A percentile compares a stretch with the other conserved stretches of the same genome.
phyloP scores from a whole-genome alignment of 768 basidiomycete species.

The Mycena galopus region DNA sequence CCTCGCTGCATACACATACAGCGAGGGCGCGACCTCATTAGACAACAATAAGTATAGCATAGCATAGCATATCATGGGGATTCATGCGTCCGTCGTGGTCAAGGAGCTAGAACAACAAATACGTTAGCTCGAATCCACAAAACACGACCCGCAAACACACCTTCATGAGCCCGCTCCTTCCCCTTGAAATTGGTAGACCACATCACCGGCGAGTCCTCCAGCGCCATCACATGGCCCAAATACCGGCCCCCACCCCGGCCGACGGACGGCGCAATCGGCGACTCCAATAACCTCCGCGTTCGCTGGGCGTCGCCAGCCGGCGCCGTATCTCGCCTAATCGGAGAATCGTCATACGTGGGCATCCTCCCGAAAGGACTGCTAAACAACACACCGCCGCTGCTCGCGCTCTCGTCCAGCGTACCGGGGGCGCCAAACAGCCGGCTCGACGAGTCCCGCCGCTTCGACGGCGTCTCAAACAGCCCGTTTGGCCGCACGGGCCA shows the following conservation, averaged over 20 bases:
- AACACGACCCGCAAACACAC: not conserved
- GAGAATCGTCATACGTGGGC: constrained; percentile 63
- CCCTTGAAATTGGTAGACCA: constrained; percentile 23
- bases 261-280: constrained; percentile 44
- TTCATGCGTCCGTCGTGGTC: constrained; percentile 6
- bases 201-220: constrained; percentile 33
- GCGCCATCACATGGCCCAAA: constrained; percentile 28
- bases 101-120: constrained; percentile 12
- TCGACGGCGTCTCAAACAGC: constrained; percentile 68
- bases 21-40: constrained; percentile 34
- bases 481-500: constrained; percentile 61
- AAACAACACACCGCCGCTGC: constrained; percentile 38
- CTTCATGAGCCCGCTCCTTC: constrained; percentile 28
- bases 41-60: constrained; percentile 23
- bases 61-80: constrained; percentile 2
- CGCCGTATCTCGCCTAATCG: constrained; percentile 59
- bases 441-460: constrained; percentile 46
- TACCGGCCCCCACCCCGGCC: constrained; percentile 21
- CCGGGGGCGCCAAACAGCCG: constrained; percentile 45
- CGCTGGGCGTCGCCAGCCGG: constrained; percentile 46
- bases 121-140: not conserved
- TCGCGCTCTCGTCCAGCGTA: constrained; percentile 47
- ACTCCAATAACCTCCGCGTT: constrained; percentile 49
- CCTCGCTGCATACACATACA: constrained; percentile 30
- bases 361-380: constrained; percentile 43